These are phyloP conservation scores for Austroboletus niveus DNA, from an alignment of 1,284 basidiomycete species.

Conservation along the genomic window DNA sequence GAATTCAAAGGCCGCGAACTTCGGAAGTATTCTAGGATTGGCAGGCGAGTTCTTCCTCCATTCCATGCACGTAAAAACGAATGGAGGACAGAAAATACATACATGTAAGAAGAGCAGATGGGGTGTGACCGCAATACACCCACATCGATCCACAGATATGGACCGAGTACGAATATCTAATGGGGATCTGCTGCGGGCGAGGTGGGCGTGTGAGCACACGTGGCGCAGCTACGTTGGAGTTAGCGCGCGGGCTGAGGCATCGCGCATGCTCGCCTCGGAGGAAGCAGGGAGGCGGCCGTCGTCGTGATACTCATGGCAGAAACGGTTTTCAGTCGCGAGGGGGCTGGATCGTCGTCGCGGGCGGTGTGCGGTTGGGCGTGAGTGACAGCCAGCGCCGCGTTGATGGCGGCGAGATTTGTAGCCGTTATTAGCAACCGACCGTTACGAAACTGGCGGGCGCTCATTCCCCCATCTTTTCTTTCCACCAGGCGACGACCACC, in stretches of 20 bases:
- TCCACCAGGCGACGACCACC: slow-evolving; percentile 15
- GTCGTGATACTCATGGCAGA: not conserved
- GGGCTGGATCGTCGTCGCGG: slow-evolving; percentile 8
- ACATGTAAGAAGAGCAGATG: not conserved
- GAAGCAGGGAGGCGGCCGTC: no score
- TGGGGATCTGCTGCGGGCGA: slow-evolving; percentile 26
- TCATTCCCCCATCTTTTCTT: slow-evolving; percentile 17
- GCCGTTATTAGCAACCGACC: slow-evolving; percentile 31
- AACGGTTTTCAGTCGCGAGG: not conserved
- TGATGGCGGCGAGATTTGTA: slow-evolving; percentile 21
- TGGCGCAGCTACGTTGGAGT: slow-evolving; percentile 29
- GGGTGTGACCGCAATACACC: not conserved
- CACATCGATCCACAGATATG: slow-evolving; percentile 17
- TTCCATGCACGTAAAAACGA: not conserved
- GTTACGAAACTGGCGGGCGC: slow-evolving; percentile 38
- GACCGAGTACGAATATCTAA: slow-evolving; percentile 12
- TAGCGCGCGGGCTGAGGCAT: slow-evolving; percentile 25
- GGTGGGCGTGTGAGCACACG: slow-evolving; percentile 34
- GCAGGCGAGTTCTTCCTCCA: slow-evolving; percentile 6
- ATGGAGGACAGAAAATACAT: slow-evolving; percentile 4
- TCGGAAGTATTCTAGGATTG: slow-evolving; percentile 24
- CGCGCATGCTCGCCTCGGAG: slow-evolving; percentile 1
- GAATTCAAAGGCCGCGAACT: slow-evolving; percentile 27
- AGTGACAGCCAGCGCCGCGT: slow-evolving; percentile 15
- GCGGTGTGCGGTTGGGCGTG: slow-evolving; percentile 4